These are phyloP conservation scores for Monosporozyma yasuniensis DNA, from an alignment of 805 yeast species.

Conservation along the genomic window DNA sequence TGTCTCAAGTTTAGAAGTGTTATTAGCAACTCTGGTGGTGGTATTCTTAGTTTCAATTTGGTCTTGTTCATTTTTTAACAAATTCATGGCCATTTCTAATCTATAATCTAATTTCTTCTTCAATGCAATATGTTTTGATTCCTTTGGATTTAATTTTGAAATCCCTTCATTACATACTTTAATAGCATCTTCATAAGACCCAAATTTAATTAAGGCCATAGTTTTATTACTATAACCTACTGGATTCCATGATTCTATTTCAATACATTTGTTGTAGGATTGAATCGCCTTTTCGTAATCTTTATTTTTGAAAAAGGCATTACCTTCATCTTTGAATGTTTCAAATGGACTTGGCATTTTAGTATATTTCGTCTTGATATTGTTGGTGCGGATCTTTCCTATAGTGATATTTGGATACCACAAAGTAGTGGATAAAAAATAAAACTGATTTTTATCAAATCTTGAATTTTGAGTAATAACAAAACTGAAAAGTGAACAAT, in stretches of 20 bases:
- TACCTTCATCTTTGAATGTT: conserved; percentile 37
- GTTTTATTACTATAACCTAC: conserved; percentile 62
- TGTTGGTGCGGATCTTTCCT: no score
- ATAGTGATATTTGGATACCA: no score
- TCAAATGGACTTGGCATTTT: conserved; percentile 11
- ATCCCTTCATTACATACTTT: conserved; percentile 46
- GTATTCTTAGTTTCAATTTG: background rate
- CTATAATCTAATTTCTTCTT: conserved; percentile 45
- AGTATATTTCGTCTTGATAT: no score
- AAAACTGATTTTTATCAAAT: background rate
- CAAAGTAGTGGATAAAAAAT: background rate
- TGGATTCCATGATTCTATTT: conserved; percentile 40
- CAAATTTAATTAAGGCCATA: conserved; percentile 48
- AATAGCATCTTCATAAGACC: conserved; percentile 41
- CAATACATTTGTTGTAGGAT: conserved; percentile 48
- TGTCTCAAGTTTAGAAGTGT: background rate
- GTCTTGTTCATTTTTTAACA: background rate
- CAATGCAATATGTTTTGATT: conserved; percentile 27
- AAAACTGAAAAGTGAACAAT: background rate
- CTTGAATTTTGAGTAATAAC: background rate
- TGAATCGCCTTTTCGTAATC: conserved; percentile 44
- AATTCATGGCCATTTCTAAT: conserved; percentile 34
- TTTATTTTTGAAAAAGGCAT: conserved; percentile 38
- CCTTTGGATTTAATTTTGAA: background rate
- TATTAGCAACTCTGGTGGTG: no score